Base-by-base conservation (phyloP, 2,329 filamentous ascomycete genomes). In the Dactylonectria macrodidyma region DNA sequence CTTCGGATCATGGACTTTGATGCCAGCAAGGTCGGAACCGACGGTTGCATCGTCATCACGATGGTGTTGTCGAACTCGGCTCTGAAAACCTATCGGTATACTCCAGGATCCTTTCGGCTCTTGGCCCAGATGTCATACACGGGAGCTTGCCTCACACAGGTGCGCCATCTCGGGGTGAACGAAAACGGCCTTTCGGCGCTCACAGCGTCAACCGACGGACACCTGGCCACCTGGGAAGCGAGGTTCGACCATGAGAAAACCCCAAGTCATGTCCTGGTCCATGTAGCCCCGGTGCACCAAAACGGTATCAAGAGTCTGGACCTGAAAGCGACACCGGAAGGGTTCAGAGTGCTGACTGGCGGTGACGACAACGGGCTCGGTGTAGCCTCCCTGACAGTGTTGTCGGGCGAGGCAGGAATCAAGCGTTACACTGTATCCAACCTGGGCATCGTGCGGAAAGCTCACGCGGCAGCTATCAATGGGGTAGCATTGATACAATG, bases 291-390 rank as follows among this genome's bases (percentile, higher is more conserved):
- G 60, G 79, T 95, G 26, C 96, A 98, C 76, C 94, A 97, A 74
- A 97, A 89, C 79, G 90, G 91, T 58, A 89, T 98, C 78, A 97
- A 97, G 78, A 83, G 85, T 22, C 81, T 92, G 3, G 87, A 87
- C 67, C 66, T 89, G 57, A 69, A 73, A 33, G 55, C 66, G 57
- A 33, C 59, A 84, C 14, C 72, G 75, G 19, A 69, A 77, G 34
- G 74, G 73, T 83, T 71, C 71, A 68, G 93, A 1, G 77, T 97
- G 19, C 79, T 93, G 5, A 95, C 94, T 0, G 94, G 93, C 30
- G 95, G 96, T 24, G 96, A 99, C 75, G 96, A 98, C 79, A 96
- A 96, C 69, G 92, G 92, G 3, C 79, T 98, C 0, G 91, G 88
- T 0, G 75, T 93, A 11, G 88, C 87, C 26, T 79, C 65, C 0